Percentiles rank a stretch among this genome's conserved stretches.
Evolutionary conservation across 331 rosid species (phyloP).

Genomic region (Quercus lobata): DNA sequence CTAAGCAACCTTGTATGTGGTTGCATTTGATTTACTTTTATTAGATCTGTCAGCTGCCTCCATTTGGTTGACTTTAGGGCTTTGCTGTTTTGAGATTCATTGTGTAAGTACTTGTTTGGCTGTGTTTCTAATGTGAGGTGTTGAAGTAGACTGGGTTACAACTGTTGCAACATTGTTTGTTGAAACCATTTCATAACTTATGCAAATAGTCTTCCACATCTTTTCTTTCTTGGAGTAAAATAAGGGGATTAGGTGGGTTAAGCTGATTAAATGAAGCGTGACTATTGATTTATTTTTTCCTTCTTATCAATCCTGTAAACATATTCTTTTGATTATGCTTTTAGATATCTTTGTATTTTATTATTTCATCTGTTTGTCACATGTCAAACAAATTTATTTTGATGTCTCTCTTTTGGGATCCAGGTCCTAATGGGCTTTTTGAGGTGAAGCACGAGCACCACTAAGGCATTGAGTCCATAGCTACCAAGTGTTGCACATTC

Average conservation of each 20-base stretch:
- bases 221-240: not conserved
- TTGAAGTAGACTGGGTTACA: not conserved
- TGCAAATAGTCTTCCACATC: not conserved
- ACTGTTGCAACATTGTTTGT: not conserved
- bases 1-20: not conserved
- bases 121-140: not conserved
- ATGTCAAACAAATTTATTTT: not conserved
- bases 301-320: not conserved
- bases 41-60: not conserved
- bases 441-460: slow-evolving; percentile 39
- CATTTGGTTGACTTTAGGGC: not conserved
- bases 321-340: not conserved
- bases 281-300: not conserved
- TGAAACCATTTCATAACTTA: not conserved
- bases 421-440: slow-evolving; percentile 58
- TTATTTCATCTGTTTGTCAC: not conserved
- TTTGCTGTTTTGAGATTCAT: not conserved
- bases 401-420: not conserved
- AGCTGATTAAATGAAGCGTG: not conserved
- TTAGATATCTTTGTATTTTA: not conserved
- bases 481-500: not conserved
- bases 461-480: slow-evolving; percentile 10
- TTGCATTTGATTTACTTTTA: not conserved
- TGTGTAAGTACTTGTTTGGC: not conserved
- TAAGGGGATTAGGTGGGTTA: not conserved